Conservation (phyloP, 306 rosid species). For the Cucurbita argyrosperma region DNA sequence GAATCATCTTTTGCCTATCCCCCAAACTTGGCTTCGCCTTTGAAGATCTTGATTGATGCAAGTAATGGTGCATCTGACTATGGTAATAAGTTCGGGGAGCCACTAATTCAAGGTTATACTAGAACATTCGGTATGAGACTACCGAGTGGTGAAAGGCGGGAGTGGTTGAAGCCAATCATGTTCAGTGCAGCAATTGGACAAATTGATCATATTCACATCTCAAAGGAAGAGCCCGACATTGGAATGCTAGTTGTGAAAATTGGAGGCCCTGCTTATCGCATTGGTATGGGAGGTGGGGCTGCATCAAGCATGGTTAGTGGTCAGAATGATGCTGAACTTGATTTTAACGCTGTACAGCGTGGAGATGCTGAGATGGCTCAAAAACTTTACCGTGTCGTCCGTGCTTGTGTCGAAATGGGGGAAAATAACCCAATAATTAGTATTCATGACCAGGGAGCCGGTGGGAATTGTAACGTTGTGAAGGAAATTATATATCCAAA, state of each 20-base stretch:
- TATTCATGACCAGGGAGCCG: slow-evolving; percentile 94
- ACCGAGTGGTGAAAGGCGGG: slow-evolving; percentile 83
- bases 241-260: slow-evolving; percentile 86
- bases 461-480: slow-evolving; percentile 87
- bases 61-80: slow-evolving; percentile 93
- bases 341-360: slow-evolving; percentile 90
- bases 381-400: slow-evolving; percentile 79
- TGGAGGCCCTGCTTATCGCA: slow-evolving; percentile 96
- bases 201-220: slow-evolving; percentile 65
- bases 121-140: slow-evolving; percentile 93
- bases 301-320: slow-evolving; percentile 98
- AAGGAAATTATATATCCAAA: slow-evolving; percentile 76
- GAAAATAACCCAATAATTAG: slow-evolving; percentile 72
- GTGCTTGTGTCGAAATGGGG: slow-evolving; percentile 89
- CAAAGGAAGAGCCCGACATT: slow-evolving; percentile 72
- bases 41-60: slow-evolving; percentile 74
- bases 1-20: slow-evolving; percentile 68
- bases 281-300: slow-evolving; percentile 96
- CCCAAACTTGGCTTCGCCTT: slow-evolving; percentile 71
- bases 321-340: slow-evolving; percentile 88
- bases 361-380: slow-evolving; percentile 99
- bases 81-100: slow-evolving; percentile 96
- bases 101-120: slow-evolving; percentile 89
- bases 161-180: slow-evolving; percentile 98
- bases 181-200: slow-evolving; percentile 89